A percentile compares a stretch with the other conserved stretches of the same genome.
phyloP scores from a whole-genome alignment of 2,329 filamentous ascomycete genomes.

The Fusarium buharicum region DNA sequence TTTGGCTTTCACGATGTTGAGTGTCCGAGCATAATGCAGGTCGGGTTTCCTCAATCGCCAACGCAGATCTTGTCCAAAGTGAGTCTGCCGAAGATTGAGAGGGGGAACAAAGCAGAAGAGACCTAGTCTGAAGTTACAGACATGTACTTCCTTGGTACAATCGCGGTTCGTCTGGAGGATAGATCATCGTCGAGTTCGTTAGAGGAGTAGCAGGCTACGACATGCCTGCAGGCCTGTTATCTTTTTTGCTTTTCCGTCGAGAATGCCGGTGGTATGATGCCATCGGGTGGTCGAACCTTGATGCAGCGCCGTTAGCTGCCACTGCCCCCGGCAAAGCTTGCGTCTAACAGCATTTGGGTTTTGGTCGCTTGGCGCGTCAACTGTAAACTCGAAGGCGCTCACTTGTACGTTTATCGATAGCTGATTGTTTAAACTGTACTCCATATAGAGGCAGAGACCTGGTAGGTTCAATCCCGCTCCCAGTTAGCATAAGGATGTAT shows the following conservation, averaged over 20 bases:
- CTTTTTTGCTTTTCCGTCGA: slow-evolving; percentile 14
- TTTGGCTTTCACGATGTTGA: slow-evolving; percentile 1
- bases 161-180: not conserved
- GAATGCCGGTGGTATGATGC: slow-evolving; percentile 2
- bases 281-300: not conserved
- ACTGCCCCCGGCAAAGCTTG: not conserved
- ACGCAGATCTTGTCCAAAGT: slow-evolving; percentile 38
- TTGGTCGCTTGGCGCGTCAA: not conserved
- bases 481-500: not conserved
- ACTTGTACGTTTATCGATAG: not conserved
- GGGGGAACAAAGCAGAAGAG: slow-evolving; percentile 12
- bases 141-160: slow-evolving; percentile 1
- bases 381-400: not conserved
- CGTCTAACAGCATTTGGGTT: not conserved
- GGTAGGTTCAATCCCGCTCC: not conserved
- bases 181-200: not conserved
- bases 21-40: slow-evolving; percentile 4
- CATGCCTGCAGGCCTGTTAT: not conserved
- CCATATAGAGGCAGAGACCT: not conserved
- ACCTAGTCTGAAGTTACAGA: slow-evolving; percentile 1
- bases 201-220: too few relatives aligned
- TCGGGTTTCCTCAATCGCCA: not conserved
- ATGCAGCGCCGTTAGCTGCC: not conserved
- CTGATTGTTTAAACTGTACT: too few relatives aligned
- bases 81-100: slow-evolving; percentile 30